A percentile compares a stretch with the other conserved stretches of the same genome.
Evolutionary conservation across 257 asterid genomes (phyloP).

Genomic region (Solanum pennellii): DNA sequence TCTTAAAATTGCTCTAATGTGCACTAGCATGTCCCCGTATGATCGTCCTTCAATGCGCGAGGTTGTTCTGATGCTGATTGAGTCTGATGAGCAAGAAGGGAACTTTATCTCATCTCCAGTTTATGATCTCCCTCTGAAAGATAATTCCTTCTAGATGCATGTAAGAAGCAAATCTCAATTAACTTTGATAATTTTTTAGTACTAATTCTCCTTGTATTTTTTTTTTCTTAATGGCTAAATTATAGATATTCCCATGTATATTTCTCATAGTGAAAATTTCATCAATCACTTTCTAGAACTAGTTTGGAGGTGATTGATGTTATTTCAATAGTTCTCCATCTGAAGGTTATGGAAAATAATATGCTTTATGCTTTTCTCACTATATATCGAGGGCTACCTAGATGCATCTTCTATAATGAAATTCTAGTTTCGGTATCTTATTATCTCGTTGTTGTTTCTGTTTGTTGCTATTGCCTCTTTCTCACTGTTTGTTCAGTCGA

Average conservation of each 20-base stretch:
- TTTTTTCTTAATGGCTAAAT: not conserved
- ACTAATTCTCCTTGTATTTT: conserved; percentile 17
- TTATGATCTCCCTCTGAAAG: conserved; percentile 27
- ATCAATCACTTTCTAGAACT: not conserved
- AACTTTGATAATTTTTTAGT: conserved; percentile 11
- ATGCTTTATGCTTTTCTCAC: not conserved
- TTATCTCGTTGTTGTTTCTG: not conserved
- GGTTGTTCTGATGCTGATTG: conserved; percentile 76
- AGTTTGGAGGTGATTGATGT: not conserved
- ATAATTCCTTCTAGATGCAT: conserved; percentile 27
- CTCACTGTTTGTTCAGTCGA: not conserved
- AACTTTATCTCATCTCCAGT: conserved; percentile 37
- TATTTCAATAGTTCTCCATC: not conserved
- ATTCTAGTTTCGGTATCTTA: not conserved
- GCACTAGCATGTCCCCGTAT: conserved; percentile 64
- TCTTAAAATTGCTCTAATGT: conserved; percentile 60
- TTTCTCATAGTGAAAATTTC: conserved; percentile 10
- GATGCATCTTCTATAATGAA: not conserved
- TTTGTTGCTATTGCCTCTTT: not conserved
- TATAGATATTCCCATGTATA: conserved; percentile 30
- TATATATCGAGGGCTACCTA: not conserved
- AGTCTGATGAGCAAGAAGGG: conserved; percentile 53
- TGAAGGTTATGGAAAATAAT: not conserved
- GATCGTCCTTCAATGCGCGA: conserved; percentile 88
- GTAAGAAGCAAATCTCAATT: conserved; percentile 9